Percentiles rank a stretch among this genome's conserved stretches.
phyloP scores from a whole-genome alignment of 139 green algal species.

The Marvania coccoides region DNA sequence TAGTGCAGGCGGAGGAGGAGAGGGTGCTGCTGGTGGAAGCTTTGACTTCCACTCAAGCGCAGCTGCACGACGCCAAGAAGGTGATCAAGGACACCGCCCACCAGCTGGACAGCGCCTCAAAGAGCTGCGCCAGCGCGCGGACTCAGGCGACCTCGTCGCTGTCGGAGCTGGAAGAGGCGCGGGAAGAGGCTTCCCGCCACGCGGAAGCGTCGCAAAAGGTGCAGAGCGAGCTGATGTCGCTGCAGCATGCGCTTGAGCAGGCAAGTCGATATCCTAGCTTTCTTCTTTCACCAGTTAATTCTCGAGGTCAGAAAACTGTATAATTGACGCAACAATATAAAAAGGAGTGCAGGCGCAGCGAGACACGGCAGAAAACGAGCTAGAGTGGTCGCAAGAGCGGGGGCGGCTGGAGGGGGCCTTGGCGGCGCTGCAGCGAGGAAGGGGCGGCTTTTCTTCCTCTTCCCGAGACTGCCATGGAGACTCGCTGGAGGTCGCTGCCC shows the following conservation, averaged over 20 bases:
- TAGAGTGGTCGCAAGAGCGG: neutral
- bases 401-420: neutral
- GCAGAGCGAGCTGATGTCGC: neutral
- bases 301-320: too few species aligned
- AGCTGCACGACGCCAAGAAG: neutral
- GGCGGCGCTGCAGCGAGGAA: neutral
- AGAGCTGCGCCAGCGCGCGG: neutral
- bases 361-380: neutral
- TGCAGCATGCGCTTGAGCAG: conserved; percentile 3
- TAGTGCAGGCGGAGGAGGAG: conserved; percentile 12
- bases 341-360: neutral
- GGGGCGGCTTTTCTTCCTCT: neutral
- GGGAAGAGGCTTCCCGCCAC: neutral
- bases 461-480: neutral
- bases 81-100: neutral
- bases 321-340: too few species aligned
- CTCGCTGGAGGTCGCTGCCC: neutral
- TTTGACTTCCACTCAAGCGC: neutral
- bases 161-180: neutral
- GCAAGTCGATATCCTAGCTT: neutral
- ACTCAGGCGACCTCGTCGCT: neutral
- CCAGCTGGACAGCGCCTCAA: neutral
- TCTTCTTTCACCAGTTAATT: too few species aligned
- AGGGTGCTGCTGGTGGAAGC: conserved; percentile 7
- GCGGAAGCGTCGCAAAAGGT: neutral